These are phyloP conservation scores for Blastobotrys elegans DNA, from an alignment of 1,139 yeast species.

Conservation along the genomic window DNA sequence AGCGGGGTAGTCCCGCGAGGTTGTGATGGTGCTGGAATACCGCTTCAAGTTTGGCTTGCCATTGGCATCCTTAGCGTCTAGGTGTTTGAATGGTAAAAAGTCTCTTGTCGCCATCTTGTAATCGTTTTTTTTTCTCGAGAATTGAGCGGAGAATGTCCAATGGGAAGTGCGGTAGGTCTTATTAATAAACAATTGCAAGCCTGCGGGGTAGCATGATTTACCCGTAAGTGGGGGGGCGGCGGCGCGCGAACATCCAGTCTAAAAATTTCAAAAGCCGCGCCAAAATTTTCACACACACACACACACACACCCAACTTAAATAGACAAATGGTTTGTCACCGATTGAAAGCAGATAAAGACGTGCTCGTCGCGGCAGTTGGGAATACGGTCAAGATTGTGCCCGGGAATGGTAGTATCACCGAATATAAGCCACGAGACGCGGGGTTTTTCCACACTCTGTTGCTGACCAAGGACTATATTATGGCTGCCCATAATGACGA, in stretches of 20 bases:
- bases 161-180: too few species aligned
- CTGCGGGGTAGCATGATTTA: not conserved
- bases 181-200: too few species aligned
- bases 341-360: slow-evolving; percentile 1
- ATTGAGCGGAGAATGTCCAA: too few species aligned
- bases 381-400: not conserved
- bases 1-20: slow-evolving; percentile 84
- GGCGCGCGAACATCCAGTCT: not conserved
- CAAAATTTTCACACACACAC: not conserved
- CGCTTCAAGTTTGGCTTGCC: slow-evolving; percentile 46
- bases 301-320: not conserved
- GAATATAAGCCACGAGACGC: not conserved
- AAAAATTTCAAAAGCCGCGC: not conserved
- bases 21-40: slow-evolving; percentile 71
- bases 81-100: slow-evolving; percentile 16
- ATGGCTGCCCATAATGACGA: slow-evolving; percentile 77
- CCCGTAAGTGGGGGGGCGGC: not conserved
- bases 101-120: slow-evolving; percentile 5
- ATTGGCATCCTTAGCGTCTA: slow-evolving; percentile 11
- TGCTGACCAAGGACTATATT: slow-evolving; percentile 50
- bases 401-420: not conserved
- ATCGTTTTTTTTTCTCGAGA: not conserved
- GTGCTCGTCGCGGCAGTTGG: not conserved
- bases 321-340: slow-evolving; percentile 1
- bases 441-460: slow-evolving; percentile 49